Evolutionary conservation across 768 basidiomycete genomes (phyloP).

Genomic region (Clavaria fumosa): DNA sequence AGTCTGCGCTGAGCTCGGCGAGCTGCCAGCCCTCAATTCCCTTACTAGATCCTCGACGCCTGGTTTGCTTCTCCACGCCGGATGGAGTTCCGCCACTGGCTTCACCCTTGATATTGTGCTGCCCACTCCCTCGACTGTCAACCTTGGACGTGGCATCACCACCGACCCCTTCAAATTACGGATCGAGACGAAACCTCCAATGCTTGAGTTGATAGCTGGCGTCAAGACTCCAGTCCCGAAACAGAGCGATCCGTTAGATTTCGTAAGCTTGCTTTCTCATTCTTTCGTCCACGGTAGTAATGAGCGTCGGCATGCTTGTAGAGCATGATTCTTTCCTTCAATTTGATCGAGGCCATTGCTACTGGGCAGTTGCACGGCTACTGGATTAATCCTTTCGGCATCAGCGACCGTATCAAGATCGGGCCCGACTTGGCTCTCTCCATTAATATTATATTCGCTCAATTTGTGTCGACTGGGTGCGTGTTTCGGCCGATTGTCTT

Average conservation of each 20-base stretch:
- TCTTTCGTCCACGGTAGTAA: too few species aligned
- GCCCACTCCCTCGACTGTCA: constrained; percentile 2
- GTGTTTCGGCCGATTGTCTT: too few species aligned
- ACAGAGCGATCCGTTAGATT: constrained; percentile 3
- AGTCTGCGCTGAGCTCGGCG: constrained; percentile 5
- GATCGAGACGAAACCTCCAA: constrained; percentile 1
- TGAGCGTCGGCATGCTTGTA: too few species aligned
- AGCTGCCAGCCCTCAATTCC: constrained; percentile 1
- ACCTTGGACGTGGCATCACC: constrained; percentile 6
- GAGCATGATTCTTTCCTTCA: too few species aligned
- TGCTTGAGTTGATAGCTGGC: constrained; percentile 3
- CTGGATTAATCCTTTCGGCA: too few species aligned
- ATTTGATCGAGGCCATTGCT: too few species aligned
- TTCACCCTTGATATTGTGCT: constrained; percentile 4
- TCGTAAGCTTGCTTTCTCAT: constrained; percentile 1
- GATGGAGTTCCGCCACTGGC: constrained; percentile 4
- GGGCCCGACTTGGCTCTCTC: too few species aligned
- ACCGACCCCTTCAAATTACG: constrained; percentile 6
- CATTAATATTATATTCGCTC: too few species aligned
- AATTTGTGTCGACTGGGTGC: too few species aligned
- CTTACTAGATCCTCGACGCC: neutral
- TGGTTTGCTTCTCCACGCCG: constrained; percentile 2
- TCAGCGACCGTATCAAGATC: too few species aligned
- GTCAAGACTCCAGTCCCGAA: constrained; percentile 5
- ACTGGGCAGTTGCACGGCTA: too few species aligned